phyloP scores from a whole-genome alignment of 2,329 filamentous ascomycete species.

The Aphanoascus verrucosus region DNA sequence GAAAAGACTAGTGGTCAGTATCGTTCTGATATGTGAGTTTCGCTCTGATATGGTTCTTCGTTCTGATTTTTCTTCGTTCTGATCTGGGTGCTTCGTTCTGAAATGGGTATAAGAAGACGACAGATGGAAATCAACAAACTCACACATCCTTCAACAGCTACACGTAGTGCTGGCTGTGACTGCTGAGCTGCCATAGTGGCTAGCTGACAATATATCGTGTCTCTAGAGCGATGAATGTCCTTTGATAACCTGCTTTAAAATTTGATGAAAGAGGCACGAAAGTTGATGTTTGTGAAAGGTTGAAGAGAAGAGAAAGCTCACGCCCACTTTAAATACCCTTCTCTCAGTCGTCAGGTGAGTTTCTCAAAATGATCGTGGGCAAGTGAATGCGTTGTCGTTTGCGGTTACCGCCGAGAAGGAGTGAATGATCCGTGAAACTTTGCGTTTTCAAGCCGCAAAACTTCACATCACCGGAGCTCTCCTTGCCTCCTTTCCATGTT shows the following conservation, averaged over 20 bases:
- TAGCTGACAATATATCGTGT: neutral
- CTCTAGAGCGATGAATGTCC: neutral
- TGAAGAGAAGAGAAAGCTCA: neutral
- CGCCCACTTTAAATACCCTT: no score
- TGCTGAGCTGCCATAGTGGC: slow-evolving; percentile 1
- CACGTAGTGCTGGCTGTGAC: neutral
- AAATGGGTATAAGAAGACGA: neutral
- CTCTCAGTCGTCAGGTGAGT: no score
- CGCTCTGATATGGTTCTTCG: neutral
- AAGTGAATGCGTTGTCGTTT: no score
- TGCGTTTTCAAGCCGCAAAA: no score
- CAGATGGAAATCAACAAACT: neutral
- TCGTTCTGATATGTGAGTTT: no score
- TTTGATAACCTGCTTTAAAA: neutral
- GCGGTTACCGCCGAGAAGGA: neutral
- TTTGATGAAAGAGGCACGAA: neutral
- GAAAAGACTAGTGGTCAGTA: neutral
- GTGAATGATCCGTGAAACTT: neutral
- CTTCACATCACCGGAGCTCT: no score
- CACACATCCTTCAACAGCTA: slow-evolving; percentile 15
- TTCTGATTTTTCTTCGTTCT: neutral
- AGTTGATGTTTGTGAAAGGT: neutral
- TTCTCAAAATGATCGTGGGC: no score
- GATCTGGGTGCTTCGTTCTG: neutral
- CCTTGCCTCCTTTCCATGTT: no score